phyloP scores from a whole-genome alignment of 495 filamentous ascomycete species.

The Collariella sp. region DNA sequence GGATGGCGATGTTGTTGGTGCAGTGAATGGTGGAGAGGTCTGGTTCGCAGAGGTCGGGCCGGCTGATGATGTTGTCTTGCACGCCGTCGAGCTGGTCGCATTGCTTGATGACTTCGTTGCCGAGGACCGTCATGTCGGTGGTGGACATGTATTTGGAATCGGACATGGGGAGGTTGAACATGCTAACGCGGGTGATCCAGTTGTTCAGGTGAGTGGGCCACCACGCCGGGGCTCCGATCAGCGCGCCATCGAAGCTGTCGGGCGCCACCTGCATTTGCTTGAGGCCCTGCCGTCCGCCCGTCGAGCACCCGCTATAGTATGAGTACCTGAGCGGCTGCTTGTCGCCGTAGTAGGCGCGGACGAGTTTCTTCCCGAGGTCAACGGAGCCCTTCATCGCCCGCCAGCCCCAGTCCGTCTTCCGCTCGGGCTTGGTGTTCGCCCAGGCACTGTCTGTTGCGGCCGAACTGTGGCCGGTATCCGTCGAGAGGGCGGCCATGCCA shows the following conservation, averaged over 20 bases:
- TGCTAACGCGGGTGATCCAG: conserved; percentile 26
- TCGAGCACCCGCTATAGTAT: conserved; percentile 50
- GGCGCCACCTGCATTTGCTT: conserved; percentile 40
- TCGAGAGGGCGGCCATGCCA: conserved; percentile 48
- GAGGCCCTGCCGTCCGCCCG: conserved; percentile 48
- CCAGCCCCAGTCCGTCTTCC: conserved; percentile 38
- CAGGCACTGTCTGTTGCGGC: conserved; percentile 35
- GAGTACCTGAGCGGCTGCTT: conserved; percentile 20
- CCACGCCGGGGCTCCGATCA: conserved; percentile 51
- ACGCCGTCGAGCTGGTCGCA: conserved; percentile 58
- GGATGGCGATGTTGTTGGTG: conserved; percentile 10
- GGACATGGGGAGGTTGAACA: conserved; percentile 29
- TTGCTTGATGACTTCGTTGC: conserved; percentile 48
- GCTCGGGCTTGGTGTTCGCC: conserved; percentile 39
- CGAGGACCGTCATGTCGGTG: conserved; percentile 36
- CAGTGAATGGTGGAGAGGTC: conserved; percentile 48
- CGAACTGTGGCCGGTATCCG: conserved; percentile 49
- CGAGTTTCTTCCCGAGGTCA: conserved; percentile 10
- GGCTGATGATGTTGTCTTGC: conserved; percentile 52
- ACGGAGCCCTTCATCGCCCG: conserved; percentile 45
- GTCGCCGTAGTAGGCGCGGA: conserved; percentile 22
- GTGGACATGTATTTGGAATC: conserved; percentile 43
- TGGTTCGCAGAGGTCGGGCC: conserved; percentile 49
- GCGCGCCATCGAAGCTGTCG: conserved; percentile 53
- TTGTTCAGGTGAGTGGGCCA: conserved; percentile 38